These are phyloP conservation scores for Lentinus polychrous DNA, from an alignment of 1,284 basidiomycete species.

Conservation along the genomic window DNA sequence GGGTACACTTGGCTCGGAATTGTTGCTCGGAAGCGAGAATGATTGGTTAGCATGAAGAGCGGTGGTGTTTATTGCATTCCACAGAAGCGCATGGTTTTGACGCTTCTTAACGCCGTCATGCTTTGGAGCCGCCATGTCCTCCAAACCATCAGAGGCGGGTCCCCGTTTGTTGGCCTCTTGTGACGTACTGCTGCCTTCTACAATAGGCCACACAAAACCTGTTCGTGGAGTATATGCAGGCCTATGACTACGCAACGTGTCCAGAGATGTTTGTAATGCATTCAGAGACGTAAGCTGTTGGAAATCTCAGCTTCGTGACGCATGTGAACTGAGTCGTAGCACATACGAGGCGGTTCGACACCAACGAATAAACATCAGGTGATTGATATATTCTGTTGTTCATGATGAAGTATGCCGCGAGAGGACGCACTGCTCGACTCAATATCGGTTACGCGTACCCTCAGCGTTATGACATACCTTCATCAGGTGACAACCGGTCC, in stretches of 20 bases:
- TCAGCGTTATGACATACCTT: constrained; percentile 44
- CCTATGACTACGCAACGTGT: constrained; percentile 58
- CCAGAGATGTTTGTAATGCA: constrained; percentile 67
- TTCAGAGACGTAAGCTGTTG: constrained; percentile 62
- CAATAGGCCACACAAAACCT: constrained; percentile 75
- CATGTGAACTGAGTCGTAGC: background rate
- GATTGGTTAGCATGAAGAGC: constrained; percentile 56
- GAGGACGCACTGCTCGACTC: constrained; percentile 48
- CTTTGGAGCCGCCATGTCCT: constrained; percentile 1
- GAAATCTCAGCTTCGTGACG: background rate
- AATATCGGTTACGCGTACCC: constrained; percentile 7
- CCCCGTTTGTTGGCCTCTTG: constrained; percentile 39
- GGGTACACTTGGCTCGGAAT: constrained; percentile 28
- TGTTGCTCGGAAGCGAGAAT: constrained; percentile 27
- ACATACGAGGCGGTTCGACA: constrained; percentile 75
- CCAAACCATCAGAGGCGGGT: constrained; percentile 7
- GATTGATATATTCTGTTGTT: constrained; percentile 83
- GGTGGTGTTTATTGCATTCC: constrained; percentile 72
- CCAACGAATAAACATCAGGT: constrained; percentile 73
- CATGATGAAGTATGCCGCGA: constrained; percentile 80
- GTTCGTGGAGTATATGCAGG: constrained; percentile 75
- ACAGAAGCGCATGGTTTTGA: constrained; percentile 59
- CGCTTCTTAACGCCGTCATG: constrained; percentile 36
- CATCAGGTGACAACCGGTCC: constrained; percentile 70
- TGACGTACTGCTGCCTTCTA: constrained; percentile 41